A percentile compares a stretch with the other conserved stretches of the same genome.
These are phyloP conservation scores for Aspergillus awamori DNA, from an alignment of 2,329 filamentous ascomycete species.

Conservation along the genomic window DNA sequence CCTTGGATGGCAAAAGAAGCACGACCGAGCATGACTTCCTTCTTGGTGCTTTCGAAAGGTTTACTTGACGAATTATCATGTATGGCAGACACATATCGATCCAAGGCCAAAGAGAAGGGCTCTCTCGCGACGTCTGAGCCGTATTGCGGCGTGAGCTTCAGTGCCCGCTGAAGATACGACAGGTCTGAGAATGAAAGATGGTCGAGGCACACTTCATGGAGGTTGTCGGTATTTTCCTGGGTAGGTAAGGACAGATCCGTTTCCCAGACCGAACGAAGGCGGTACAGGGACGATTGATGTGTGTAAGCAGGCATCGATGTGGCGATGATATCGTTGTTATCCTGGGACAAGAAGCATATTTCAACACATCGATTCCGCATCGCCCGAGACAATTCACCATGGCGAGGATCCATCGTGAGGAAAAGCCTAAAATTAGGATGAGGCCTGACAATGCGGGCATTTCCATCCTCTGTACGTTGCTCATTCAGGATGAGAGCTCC, in stretches of 20 bases:
- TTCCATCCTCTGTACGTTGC: conserved; percentile 79
- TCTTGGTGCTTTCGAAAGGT: conserved; percentile 26
- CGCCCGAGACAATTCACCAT: conserved; percentile 90
- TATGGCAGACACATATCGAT: conserved; percentile 37
- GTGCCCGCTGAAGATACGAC: conserved; percentile 35
- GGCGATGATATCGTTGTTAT: conserved; percentile 23
- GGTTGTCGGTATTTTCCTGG: conserved; percentile 19
- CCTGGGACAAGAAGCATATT: conserved; percentile 68
- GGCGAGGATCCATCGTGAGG: conserved; percentile 85
- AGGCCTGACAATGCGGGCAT: conserved; percentile 76
- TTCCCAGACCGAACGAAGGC: conserved; percentile 40
- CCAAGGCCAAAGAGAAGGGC: conserved; percentile 25
- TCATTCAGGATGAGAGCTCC: conserved; percentile 91
- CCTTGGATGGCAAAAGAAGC: conserved; percentile 31
- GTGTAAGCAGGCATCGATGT: conserved; percentile 39
- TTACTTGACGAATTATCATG: conserved; percentile 36
- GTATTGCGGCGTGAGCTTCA: conserved; percentile 26
- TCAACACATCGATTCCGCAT: conserved; percentile 97
- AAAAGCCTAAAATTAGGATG: conserved; percentile 91
- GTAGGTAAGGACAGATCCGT: conserved; percentile 18
- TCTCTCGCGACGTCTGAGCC: conserved; percentile 14
- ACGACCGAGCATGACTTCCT: conserved; percentile 29
- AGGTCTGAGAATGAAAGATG: conserved; percentile 42
- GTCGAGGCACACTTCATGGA: conserved; percentile 39
- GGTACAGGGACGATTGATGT: conserved; percentile 44